Evolutionary conservation across 176 grass and related monocot genomes (phyloP).

Genomic region (Juncus effusus): DNA sequence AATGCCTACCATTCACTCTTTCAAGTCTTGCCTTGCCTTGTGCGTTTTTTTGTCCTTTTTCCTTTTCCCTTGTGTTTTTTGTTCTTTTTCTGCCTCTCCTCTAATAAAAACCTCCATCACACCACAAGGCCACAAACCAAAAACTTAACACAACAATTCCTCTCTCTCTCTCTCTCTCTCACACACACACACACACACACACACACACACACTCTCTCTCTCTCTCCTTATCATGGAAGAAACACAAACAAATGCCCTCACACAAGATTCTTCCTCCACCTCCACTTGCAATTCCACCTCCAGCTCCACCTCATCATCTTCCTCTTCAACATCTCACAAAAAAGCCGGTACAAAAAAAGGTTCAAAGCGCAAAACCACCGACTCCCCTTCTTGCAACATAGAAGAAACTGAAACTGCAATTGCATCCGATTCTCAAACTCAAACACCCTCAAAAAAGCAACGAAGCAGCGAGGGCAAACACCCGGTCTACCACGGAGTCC

Average conservation of each 20-base stretch:
- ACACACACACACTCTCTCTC: background rate
- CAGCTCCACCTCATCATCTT: slow-evolving; percentile 33
- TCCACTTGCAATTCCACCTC: slow-evolving; percentile 22
- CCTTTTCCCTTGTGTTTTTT: background rate
- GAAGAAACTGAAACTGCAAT: slow-evolving; percentile 2
- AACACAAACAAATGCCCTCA: slow-evolving; percentile 29
- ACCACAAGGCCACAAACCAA: slow-evolving; percentile 10
- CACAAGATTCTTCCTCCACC: slow-evolving; percentile 26
- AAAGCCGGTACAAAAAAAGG: slow-evolving; percentile 14
- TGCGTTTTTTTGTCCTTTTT: background rate
- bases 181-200: background rate
- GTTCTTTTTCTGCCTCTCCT: background rate
- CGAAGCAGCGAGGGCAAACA: slow-evolving; percentile 65
- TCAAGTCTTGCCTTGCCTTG: too few species aligned
- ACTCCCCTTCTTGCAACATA: background rate
- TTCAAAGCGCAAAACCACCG: slow-evolving; percentile 12
- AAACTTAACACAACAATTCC: too few species aligned
- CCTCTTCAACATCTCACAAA: slow-evolving; percentile 21
- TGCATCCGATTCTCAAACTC: slow-evolving; percentile 4
- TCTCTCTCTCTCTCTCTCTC: slow-evolving; percentile 17
- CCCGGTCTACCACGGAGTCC: slow-evolving; percentile 75
- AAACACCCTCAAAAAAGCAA: slow-evolving; percentile 43
- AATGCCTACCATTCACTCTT: too few species aligned
- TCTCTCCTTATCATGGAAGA: slow-evolving; percentile 21
- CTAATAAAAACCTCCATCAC: slow-evolving; percentile 26